Evolutionary conservation across 352 stramenopile genomes (phyloP), one percentile per base, ranked within the genome.

Genomic region (Phytophthora macrochlamydospora): DNA sequence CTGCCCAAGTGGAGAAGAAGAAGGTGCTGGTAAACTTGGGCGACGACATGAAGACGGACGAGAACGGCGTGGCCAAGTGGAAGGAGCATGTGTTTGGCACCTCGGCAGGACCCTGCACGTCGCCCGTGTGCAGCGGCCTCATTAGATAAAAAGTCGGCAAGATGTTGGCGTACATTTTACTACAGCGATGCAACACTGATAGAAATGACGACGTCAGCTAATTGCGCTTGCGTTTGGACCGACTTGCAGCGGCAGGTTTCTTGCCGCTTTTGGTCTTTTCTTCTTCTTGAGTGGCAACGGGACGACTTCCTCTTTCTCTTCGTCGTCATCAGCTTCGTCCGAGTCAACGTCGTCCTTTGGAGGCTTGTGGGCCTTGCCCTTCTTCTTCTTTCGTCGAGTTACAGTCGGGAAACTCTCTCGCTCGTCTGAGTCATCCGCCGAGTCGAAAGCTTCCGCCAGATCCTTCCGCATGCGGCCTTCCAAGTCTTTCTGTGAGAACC

Each of bases 1-100:
- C 88, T 2, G 86, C 86, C 45, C 88, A 95, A 67, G 83, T 95
- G 35, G 88, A 95, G 76, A 95, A 95, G 83, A 95, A 94, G 72
- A 95, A 95, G 76, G 88, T 95, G 57, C 71, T 95, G n/a, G 67
- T 85, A 46, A 76, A 77, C 48, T 63, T 93, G 43, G 87, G 84
- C 49, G 78, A 93, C 40, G 84, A 93, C 69, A 90, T 95, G 83
- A 90, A 85, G 73, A 94, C 88, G 52, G 83, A 94, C 65, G 83
- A 69, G 11, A 62, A 83, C 12, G 86, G 88, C 52, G 71, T 96
- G 7, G 88, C 88, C 59, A 93, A 86, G 71, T 96, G 87, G 86
- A 91, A 93, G 69, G 83, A 89, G 33, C 77, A 94, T 69, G 76
- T 79, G 24, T 93, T 96, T 62, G 51, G 55, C 33, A 96, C 88